Evolutionary conservation across 2,329 filamentous ascomycete genomes (phyloP).

Genomic region (Talaromyces sp.): DNA sequence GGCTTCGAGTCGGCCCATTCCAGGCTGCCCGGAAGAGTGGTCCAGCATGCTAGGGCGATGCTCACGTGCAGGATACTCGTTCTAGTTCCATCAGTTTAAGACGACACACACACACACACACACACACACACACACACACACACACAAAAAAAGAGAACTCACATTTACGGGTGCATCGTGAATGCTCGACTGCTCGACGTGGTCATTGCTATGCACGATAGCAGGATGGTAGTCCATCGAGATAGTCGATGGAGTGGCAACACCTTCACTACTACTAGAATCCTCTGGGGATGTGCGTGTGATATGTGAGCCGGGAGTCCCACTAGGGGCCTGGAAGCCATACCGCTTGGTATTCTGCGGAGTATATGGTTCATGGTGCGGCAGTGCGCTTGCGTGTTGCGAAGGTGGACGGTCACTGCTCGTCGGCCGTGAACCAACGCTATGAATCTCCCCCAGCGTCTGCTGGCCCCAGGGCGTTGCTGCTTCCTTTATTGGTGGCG

Average conservation of each 20-base stretch:
- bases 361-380: conserved; percentile 14
- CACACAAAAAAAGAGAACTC: conserved; percentile 19
- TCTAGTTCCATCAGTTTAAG: conserved; percentile 16
- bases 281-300: conserved; percentile 43
- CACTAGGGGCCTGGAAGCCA: conserved; percentile 29
- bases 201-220: conserved; percentile 45
- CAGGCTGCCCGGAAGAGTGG: conserved; percentile 25
- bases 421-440: conserved; percentile 29
- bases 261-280: conserved; percentile 45
- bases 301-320: conserved; percentile 25
- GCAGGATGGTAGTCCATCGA: conserved; percentile 45
- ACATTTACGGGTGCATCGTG: conserved; percentile 24
- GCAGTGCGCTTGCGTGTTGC: not conserved
- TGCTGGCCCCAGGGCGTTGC: conserved; percentile 39
- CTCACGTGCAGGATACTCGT: conserved; percentile 24
- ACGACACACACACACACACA: no score
- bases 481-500: conserved; percentile 26
- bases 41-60: conserved; percentile 23
- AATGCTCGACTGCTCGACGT: conserved; percentile 35
- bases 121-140: no score
- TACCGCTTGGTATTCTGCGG: conserved; percentile 25
- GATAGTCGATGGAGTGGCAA: conserved; percentile 43
- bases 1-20: conserved; percentile 46
- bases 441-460: conserved; percentile 38
- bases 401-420: conserved; percentile 8